Percentiles rank a stretch among this genome's conserved stretches.
These are phyloP conservation scores for Abortiporus biennis DNA, from an alignment of 1,284 basidiomycete species.

Conservation along the genomic window DNA sequence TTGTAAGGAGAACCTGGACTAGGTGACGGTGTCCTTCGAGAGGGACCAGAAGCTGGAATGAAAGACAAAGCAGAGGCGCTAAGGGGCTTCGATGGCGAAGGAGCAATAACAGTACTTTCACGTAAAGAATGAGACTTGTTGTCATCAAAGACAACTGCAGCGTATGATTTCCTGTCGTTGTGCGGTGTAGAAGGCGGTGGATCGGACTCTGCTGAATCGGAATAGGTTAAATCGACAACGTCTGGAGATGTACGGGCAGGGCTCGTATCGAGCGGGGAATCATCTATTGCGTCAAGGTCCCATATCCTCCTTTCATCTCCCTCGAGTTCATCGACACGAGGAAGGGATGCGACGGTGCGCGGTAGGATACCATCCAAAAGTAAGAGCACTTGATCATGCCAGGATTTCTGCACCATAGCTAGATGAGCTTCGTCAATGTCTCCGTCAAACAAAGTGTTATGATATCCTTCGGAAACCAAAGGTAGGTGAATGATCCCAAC, in stretches of 20 bases:
- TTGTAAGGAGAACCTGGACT: conserved; percentile 2
- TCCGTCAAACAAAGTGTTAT: conserved; percentile 8
- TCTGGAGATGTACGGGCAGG: conserved; percentile 13
- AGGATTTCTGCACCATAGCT: not conserved
- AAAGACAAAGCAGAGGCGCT: conserved; percentile 25
- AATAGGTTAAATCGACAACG: conserved; percentile 19
- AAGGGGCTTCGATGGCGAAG: conserved; percentile 24
- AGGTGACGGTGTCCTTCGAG: not conserved
- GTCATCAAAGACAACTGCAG: conserved; percentile 18
- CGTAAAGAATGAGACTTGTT: conserved; percentile 9
- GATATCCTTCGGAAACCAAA: not conserved
- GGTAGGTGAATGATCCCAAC: conserved; percentile 17
- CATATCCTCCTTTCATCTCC: conserved; percentile 13
- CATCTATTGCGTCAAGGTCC: conserved; percentile 11
- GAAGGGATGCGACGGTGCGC: not conserved
- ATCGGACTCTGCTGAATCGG: conserved; percentile 24
- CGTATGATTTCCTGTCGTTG: conserved; percentile 21
- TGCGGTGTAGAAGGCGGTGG: conserved; percentile 22
- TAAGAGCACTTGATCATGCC: conserved; percentile 1
- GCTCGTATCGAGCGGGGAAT: conserved; percentile 3
- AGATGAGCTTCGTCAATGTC: conserved; percentile 10
- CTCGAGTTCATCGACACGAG: not conserved
- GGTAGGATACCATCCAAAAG: conserved; percentile 1
- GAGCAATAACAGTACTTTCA: conserved; percentile 15
- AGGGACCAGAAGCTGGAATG: conserved; percentile 18